Percentiles rank a stretch among this genome's conserved stretches.
These are phyloP conservation scores for Euphrasia confusa DNA, from an alignment of 257 asterid genomes.

Conservation along the genomic window DNA sequence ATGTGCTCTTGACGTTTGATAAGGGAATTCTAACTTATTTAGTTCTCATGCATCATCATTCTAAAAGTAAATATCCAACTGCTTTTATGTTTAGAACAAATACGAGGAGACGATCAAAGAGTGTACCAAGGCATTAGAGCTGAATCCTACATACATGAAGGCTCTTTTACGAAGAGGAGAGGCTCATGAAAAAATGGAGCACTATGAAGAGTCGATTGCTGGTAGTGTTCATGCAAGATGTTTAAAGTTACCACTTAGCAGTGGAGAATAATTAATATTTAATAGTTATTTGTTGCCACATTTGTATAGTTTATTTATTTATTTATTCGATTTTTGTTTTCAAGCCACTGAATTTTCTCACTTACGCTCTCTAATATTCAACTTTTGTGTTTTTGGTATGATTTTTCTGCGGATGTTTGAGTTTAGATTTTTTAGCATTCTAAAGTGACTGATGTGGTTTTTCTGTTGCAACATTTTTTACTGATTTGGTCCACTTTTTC, in stretches of 20 bases:
- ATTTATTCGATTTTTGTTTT: constrained; percentile 1
- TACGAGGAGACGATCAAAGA: constrained; percentile 72
- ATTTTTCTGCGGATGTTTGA: background rate
- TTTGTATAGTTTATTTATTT: background rate
- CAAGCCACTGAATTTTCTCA: background rate
- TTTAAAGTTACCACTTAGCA: constrained; percentile 11
- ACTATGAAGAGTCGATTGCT: constrained; percentile 75
- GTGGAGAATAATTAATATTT: constrained; percentile 10
- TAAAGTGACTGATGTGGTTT: constrained; percentile 2
- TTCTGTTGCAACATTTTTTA: constrained; percentile 4
- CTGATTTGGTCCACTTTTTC: constrained; percentile 16
- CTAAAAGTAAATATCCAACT: constrained; percentile 22
- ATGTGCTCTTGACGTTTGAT: constrained; percentile 13
- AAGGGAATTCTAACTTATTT: constrained; percentile 17
- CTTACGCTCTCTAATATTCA: background rate
- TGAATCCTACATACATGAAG: constrained; percentile 70
- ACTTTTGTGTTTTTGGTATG: constrained; percentile 3
- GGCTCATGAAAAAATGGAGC: constrained; percentile 85
- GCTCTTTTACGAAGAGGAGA: constrained; percentile 86
- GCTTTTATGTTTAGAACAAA: constrained; percentile 48
- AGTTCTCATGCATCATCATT: constrained; percentile 24
- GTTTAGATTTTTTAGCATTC: constrained; percentile 11
- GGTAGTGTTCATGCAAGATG: constrained; percentile 41
- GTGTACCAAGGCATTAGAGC: constrained; percentile 84
- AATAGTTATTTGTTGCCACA: background rate